Evolutionary conservation across 2,329 filamentous ascomycete genomes (phyloP).

Genomic region (Incumbomyces delicatus): DNA sequence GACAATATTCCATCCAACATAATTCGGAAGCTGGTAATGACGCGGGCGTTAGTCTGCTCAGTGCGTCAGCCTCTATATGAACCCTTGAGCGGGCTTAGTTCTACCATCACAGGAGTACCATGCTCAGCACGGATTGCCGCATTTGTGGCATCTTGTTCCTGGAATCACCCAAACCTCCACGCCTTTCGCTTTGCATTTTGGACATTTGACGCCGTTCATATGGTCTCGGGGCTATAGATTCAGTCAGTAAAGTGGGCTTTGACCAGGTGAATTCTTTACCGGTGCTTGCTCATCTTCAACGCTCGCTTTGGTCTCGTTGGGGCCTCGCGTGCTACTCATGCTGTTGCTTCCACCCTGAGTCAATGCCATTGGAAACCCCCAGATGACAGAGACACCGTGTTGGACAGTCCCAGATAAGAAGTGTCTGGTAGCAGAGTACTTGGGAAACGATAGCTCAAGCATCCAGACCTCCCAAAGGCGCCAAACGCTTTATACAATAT

Average conservation of each 20-base stretch:
- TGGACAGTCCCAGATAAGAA: too few relatives aligned
- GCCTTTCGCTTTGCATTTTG: constrained; percentile 7
- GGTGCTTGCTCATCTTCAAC: constrained; percentile 2
- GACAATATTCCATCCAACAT: constrained; percentile 6
- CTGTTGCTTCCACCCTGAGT: too few relatives aligned
- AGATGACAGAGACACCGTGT: too few relatives aligned
- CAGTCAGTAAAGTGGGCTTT: neutral
- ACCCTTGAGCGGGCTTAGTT: too few relatives aligned
- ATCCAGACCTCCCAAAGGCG: too few relatives aligned
- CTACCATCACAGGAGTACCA: neutral
- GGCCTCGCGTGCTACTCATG: too few relatives aligned
- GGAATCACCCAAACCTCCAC: constrained; percentile 6
- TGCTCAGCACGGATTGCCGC: constrained; percentile 4
- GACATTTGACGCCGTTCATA: constrained; percentile 7
- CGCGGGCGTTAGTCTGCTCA: neutral
- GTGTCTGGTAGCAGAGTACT: too few relatives aligned
- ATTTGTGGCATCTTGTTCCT: constrained; percentile 7
- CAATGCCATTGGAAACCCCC: too few relatives aligned
- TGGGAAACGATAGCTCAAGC: too few relatives aligned
- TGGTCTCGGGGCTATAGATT: neutral
- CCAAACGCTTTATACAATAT: too few relatives aligned
- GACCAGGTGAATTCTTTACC: neutral
- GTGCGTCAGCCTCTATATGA: neutral
- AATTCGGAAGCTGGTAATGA: constrained; percentile 1
- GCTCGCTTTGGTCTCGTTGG: neutral